These are phyloP conservation scores for Penstemon eatonii DNA, from an alignment of 257 asterid genomes.

Conservation along the genomic window DNA sequence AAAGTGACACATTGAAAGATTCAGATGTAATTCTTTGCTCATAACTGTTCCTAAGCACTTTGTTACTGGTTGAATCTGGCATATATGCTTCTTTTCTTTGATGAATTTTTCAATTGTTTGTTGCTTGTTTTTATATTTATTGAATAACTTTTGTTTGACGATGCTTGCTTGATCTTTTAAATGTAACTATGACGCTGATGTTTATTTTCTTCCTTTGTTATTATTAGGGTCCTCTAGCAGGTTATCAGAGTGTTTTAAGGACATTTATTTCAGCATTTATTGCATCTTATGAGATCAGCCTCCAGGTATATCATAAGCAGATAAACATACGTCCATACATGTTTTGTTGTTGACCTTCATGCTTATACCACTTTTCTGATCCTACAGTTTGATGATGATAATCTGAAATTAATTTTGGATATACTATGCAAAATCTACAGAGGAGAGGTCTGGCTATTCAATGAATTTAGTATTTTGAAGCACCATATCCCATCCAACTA, in stretches of 20 bases:
- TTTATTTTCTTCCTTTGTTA: conserved; percentile 19
- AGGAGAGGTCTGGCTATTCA: conserved; percentile 76
- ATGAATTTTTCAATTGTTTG: background rate
- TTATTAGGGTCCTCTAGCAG: conserved; percentile 73
- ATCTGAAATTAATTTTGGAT: conserved; percentile 72
- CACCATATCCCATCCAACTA: conserved; percentile 14
- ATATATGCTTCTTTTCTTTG: background rate
- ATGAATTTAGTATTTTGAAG: conserved; percentile 21
- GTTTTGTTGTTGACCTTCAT: conserved; percentile 25
- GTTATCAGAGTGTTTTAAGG: conserved; percentile 78
- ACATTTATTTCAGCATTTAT: conserved; percentile 84
- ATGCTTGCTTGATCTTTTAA: conserved; percentile 3
- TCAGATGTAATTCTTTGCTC: conserved; percentile 49
- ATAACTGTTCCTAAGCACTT: conserved; percentile 19
- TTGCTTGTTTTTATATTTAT: background rate
- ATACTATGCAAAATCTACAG: conserved; percentile 77
- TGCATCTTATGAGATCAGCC: conserved; percentile 87
- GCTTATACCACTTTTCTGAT: conserved; percentile 27
- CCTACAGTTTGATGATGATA: conserved; percentile 72
- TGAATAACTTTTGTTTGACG: conserved; percentile 7
- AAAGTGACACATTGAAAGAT: conserved; percentile 63
- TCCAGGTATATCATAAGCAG: conserved; percentile 61
- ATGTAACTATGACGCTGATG: background rate
- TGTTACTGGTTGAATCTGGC: conserved; percentile 12
- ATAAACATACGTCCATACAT: conserved; percentile 11